Evolutionary conservation across 208 protist species (phyloP), one percentile per base, ranked within the genome.

Genomic region (Balamuthia mandrillaris): DNA sequence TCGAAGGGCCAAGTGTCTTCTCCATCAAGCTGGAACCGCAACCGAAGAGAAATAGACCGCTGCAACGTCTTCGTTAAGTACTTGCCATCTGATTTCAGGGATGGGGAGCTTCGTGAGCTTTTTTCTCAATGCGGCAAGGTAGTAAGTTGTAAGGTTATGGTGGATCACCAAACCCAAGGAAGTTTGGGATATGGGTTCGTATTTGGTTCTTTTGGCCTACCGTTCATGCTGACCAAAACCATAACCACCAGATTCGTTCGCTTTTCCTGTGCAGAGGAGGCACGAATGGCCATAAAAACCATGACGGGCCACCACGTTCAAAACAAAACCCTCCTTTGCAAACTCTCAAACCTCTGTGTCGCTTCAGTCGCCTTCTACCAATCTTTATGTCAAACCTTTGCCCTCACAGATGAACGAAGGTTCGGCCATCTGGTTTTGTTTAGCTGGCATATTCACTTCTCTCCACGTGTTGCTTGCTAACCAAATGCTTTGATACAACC

Each of bases 51-150:
- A 24, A 12, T 85, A 2, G 79, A 85, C 24, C 47, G 39, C 3
- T 74, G 65, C 68, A 87, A 87, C 51, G 68, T 87, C 18, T 87
- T 87, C 42, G 84, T 87, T 7, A 87, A 87, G 65, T 87, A 81
- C 47, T 74, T 87, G n/a, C 84, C 84, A 24, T 21, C 39, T 18
- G 54, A 81, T n/a, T 10, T 87, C 24, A 2, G 37, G 3, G 84
- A 87, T 29, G 45, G 84, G 18, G 75, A 10, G 3, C 51, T 87
- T 4, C 27, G 74, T 75, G 37, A 49, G 24, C 42, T 87, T 16
- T 87, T 87, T 42, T 3, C 4, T 6, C 37, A 39, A 9, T 87
- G 35, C 29, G 84, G 84, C 35, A 31, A 77, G 24, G 84, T 87
- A 33, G 45, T 47, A n/a, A 78, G 56, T 24, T 61, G 52, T 42